phyloP scores from a whole-genome alignment of 1,139 yeast species.

The Sugiyamaella sp. region DNA sequence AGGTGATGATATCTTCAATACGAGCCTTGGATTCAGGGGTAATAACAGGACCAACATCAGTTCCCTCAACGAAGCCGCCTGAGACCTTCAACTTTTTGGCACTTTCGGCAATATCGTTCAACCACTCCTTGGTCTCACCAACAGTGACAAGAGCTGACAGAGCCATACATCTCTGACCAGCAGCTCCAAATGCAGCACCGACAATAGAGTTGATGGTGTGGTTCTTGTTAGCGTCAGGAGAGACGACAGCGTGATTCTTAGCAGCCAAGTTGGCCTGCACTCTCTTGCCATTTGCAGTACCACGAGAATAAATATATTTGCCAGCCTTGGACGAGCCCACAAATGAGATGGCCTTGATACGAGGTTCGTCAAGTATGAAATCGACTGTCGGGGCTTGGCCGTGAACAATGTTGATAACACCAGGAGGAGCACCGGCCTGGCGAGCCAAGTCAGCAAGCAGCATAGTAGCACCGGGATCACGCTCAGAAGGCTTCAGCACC shows the following conservation, averaged over 20 bases:
- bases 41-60: conserved; percentile 76
- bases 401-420: conserved; percentile 73
- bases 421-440: conserved; percentile 80
- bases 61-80: conserved; percentile 63
- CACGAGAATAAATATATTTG: conserved; percentile 68
- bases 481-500: conserved; percentile 75
- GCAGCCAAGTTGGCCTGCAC: conserved; percentile 82
- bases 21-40: conserved; percentile 59
- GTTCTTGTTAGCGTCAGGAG: conserved; percentile 71
- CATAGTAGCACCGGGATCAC: conserved; percentile 78
- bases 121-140: conserved; percentile 69
- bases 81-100: conserved; percentile 63
- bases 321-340: conserved; percentile 82
- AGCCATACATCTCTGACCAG: conserved; percentile 87
- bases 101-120: conserved; percentile 59
- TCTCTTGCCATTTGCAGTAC: conserved; percentile 70
- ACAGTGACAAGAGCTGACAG: conserved; percentile 76
- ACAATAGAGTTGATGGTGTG: conserved; percentile 68
- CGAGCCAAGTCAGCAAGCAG: conserved; percentile 72
- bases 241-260: conserved; percentile 71
- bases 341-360: conserved; percentile 77
- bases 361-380: conserved; percentile 71
- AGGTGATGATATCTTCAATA: conserved; percentile 58
- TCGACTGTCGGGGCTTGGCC: conserved; percentile 79
- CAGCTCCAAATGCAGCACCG: conserved; percentile 85